Base-by-base conservation (phyloP, 305 asterid species). In the Fraxinus paxiana region DNA sequence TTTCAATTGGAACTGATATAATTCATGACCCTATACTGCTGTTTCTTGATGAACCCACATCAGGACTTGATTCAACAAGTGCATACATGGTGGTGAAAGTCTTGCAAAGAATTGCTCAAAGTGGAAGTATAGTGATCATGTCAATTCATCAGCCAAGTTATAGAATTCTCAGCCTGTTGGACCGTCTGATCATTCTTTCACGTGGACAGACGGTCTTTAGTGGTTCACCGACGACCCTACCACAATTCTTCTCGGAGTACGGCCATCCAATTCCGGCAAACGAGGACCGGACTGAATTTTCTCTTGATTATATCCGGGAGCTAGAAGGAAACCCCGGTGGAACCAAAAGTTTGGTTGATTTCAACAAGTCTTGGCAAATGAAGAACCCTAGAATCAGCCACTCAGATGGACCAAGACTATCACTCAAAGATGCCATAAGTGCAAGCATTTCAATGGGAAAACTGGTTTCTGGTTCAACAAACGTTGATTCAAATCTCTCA, bases 31-130 rank as follows among this genome's bases (percentile, higher is more conserved):
- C 98, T 0, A 88, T 94, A 7, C 38, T 92, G 3, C 85, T 92
- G 17, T 94, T 94, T 72, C 97, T 94, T 5, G 97, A 94, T 51
- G 98, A 94, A 71, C 98, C 98, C n/a, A 94, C 98, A 0, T 94
- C 98, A 0, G 97, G 95, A 4, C 88, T 94, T 1, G 97, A 94
- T 78, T 94, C 98, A 20, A 92, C 98, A 4, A 92, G 95, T 76
- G 97, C 98, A 0, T 88, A 83, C 79, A 93, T 93, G 98, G 96
- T 92, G 76, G 96, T 92, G 10, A 89, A 91, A 43, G 98, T 94
- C 13, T 28, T 92, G 41, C 90, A 91, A 75, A 88, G 93, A 20
- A 94, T 94, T 48, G 97, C 98, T 0, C 88, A 85, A 73, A 90
- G 89, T 33, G 97, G 98, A 2, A 91, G 97, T 59, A 91, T 94